A percentile compares a stretch with the other conserved stretches of the same genome.
Evolutionary conservation across 345 rosid species (phyloP).

Genomic region (Fremontodendron californicum): DNA sequence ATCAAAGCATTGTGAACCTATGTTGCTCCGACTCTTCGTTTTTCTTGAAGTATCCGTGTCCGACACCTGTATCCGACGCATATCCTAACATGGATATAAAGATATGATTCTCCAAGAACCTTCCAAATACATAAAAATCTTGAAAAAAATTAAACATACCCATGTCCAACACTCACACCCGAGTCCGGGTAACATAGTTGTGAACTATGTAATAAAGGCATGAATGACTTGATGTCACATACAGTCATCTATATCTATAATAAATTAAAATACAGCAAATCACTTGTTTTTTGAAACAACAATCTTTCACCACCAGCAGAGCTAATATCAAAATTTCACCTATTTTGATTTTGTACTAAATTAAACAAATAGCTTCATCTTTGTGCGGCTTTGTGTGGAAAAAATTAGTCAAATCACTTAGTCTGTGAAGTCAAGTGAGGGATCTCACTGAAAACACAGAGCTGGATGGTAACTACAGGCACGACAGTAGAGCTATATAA

Average conservation of each 20-base stretch:
- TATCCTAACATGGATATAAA: too few relatives aligned
- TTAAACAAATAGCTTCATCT: conserved; percentile 13
- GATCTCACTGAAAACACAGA: background rate
- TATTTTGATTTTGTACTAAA: background rate
- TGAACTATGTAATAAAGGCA: background rate
- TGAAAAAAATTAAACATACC: too few relatives aligned
- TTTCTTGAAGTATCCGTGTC: too few relatives aligned
- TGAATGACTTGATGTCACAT: background rate
- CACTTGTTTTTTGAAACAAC: background rate
- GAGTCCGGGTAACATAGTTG: too few relatives aligned
- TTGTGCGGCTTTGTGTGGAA: background rate
- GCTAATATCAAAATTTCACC: conserved; percentile 6
- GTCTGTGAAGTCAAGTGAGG: conserved; percentile 4
- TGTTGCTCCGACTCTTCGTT: too few relatives aligned
- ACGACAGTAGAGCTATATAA: conserved; percentile 3
- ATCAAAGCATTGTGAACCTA: too few relatives aligned
- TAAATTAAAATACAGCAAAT: background rate
- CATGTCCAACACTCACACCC: too few relatives aligned
- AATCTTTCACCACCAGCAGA: background rate
- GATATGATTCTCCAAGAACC: too few relatives aligned
- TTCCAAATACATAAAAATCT: too few relatives aligned
- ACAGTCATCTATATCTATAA: background rate
- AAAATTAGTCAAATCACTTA: conserved; percentile 1
- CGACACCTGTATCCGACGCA: too few relatives aligned
- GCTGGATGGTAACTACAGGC: background rate